phyloP scores from a whole-genome alignment of 306 rosid genomes.

The Elaeagnus macrophylla region DNA sequence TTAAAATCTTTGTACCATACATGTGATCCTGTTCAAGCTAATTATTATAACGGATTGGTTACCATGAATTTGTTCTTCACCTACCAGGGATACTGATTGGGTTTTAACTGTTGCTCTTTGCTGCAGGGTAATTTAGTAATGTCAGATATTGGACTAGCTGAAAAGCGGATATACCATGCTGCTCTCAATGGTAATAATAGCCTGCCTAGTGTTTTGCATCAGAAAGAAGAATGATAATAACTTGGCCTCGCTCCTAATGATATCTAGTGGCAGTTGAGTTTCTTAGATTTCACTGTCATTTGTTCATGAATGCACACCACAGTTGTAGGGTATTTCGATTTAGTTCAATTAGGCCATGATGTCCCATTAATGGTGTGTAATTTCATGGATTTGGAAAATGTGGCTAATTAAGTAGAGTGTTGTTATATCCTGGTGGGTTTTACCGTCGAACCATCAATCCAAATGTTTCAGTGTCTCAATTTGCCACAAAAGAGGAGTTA shows the following conservation, averaged over 20 bases:
- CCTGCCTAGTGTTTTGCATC: constrained; percentile 95
- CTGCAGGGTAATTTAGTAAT: constrained; percentile 73
- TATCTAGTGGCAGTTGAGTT: constrained; percentile 47
- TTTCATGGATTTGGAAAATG: constrained; percentile 24
- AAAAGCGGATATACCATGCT: constrained; percentile 84
- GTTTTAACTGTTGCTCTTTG: constrained; percentile 4
- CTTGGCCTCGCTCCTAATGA: constrained; percentile 63
- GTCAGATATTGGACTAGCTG: constrained; percentile 84
- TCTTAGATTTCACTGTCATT: constrained; percentile 29
- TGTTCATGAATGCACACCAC: constrained; percentile 39
- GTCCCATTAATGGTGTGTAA: constrained; percentile 30
- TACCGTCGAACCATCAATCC: constrained; percentile 6
- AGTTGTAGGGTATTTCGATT: constrained; percentile 25
- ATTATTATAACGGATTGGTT: no score
- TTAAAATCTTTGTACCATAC: no score
- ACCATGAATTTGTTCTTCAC: no score
- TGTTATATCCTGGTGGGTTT: constrained; percentile 21
- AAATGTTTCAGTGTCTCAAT: not conserved
- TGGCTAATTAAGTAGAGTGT: constrained; percentile 12
- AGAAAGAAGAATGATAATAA: constrained; percentile 92
- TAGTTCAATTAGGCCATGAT: constrained; percentile 13
- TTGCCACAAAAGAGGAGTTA: not conserved
- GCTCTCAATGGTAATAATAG: constrained; percentile 98
- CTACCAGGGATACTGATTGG: no score
- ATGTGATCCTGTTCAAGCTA: no score